Evolutionary conservation across 2,329 filamentous ascomycete genomes (phyloP), one percentile per base, ranked within the genome.

Genomic region (Nakataea oryzae): DNA sequence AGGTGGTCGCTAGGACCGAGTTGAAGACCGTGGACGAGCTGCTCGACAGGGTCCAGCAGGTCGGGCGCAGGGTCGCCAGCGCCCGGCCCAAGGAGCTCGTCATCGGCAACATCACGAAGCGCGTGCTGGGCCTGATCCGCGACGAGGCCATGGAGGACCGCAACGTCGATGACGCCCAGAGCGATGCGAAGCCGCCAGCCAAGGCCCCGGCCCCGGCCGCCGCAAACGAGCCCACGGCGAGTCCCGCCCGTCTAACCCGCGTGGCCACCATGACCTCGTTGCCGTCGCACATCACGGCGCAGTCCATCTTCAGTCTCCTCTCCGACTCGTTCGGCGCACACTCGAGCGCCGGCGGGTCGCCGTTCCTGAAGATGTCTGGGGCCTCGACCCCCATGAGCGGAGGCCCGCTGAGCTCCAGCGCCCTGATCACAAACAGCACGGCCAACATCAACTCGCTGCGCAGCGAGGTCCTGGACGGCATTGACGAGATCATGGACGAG

Each of bases 401-500:
- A 2, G 24, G 24, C 17, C 17, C 68, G 68, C 4, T 70, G 70
- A 57, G 65, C 69, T 0, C 75, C 75, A 66, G 73, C 74, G 17
- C 28, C 13, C 32, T 32, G 27, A 47, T 27, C 12, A 32, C 32
- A 21, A 34, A 21, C 2, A 27, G 28, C 29, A 28, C 34, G 21
- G 76, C 79, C 57, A 80, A 80, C 64, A 74, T 78, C 61, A 83
- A 89, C 64, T 89, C 96, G 65, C 80, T 97, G 63, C 89, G 92
- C 64, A 91, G 91, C 17, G 95, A 97, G 74, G 89, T 97, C 29
- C 87, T 97, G 66, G 90, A 95, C 69, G 95, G 93, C 55, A 97
- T 99, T 69, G 87, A 91, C 69, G 95, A 99, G 73, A 92, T 99
- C 64, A 90, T 96, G 74, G 95, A 99, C 71, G 95, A 99, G 76